A percentile compares a stretch with the other conserved stretches of the same genome.
Evolutionary conservation across 768 basidiomycete species (phyloP).

Genomic region (Suillus alpinus): DNA sequence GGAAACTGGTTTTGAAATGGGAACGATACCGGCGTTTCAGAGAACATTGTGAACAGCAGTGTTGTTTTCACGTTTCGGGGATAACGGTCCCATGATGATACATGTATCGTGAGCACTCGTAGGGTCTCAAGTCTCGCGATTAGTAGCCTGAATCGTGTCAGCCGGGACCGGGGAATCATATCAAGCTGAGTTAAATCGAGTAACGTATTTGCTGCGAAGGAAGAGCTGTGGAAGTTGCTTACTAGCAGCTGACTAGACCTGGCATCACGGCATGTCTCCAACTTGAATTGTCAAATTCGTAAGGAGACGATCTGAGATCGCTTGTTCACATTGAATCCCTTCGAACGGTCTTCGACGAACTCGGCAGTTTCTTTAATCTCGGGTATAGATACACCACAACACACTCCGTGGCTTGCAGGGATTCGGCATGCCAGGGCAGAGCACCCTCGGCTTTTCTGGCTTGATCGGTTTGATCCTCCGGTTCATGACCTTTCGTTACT

Average conservation of each 20-base stretch:
- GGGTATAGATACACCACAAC: conserved; percentile 1
- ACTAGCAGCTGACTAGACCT: not conserved
- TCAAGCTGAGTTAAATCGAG: not conserved
- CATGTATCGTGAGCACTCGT: not conserved
- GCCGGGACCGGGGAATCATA: not conserved
- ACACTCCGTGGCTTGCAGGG: not conserved
- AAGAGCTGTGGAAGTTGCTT: not conserved
- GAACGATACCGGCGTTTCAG: not conserved
- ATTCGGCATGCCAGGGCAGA: not conserved
- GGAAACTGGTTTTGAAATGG: not conserved
- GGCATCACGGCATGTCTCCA: not conserved
- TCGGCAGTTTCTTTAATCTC: conserved; percentile 2
- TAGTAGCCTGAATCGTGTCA: not conserved
- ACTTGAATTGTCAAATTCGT: not conserved
- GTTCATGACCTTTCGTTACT: not conserved
- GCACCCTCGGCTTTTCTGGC: not conserved
- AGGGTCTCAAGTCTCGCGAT: not conserved
- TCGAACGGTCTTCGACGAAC: not conserved
- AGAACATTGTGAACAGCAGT: not conserved
- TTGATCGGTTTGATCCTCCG: not conserved
- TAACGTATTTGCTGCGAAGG: not conserved
- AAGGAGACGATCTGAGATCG: conserved; percentile 1
- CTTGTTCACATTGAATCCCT: not conserved
- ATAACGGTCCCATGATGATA: not conserved
- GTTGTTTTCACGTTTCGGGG: not conserved